These are phyloP conservation scores for Lichtheimia ornata DNA, from an alignment of 371 early-diverging fungal genomes.

Conservation along the genomic window DNA sequence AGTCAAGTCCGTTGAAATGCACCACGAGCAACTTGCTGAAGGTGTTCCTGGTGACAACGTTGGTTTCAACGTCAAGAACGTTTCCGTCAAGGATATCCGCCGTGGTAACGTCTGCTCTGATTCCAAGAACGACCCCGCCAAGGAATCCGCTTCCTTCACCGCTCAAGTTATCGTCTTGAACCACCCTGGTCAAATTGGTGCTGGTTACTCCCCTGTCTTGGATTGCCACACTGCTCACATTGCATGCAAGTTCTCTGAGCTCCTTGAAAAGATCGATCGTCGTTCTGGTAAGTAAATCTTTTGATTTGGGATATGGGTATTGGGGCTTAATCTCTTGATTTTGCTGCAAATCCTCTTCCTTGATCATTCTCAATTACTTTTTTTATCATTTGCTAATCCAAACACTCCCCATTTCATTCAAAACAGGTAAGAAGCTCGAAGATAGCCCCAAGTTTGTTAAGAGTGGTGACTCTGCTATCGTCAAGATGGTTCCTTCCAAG, in stretches of 20 bases:
- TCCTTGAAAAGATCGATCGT: slow-evolving; percentile 94
- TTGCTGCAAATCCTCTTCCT: neutral
- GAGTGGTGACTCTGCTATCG: slow-evolving; percentile 94
- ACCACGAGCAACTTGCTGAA: slow-evolving; percentile 91
- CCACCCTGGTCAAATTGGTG: slow-evolving; percentile 94
- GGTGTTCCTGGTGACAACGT: slow-evolving; percentile 98
- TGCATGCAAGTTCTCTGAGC: slow-evolving; percentile 93
- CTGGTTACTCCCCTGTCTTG: slow-evolving; percentile 91
- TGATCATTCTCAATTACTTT: neutral
- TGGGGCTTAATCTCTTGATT: neutral
- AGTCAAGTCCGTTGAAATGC: slow-evolving; percentile 99
- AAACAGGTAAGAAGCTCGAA: slow-evolving; percentile 57
- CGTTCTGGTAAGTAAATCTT: slow-evolving; percentile 57
- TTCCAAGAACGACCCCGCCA: slow-evolving; percentile 97
- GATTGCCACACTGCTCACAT: slow-evolving; percentile 97
- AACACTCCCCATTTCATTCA: neutral
- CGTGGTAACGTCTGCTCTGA: slow-evolving; percentile 97
- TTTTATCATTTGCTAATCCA: neutral
- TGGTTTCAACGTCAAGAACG: slow-evolving; percentile 98
- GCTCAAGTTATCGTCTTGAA: slow-evolving; percentile 96
- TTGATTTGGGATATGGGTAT: no score
- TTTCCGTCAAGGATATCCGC: slow-evolving; percentile 95
- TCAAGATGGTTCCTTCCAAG: slow-evolving; percentile 94
- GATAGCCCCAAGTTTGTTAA: slow-evolving; percentile 77
- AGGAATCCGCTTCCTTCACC: slow-evolving; percentile 87